Evolutionary conservation across 495 filamentous ascomycete genomes (phyloP).

Genomic region (Hypoxylon rickii): DNA sequence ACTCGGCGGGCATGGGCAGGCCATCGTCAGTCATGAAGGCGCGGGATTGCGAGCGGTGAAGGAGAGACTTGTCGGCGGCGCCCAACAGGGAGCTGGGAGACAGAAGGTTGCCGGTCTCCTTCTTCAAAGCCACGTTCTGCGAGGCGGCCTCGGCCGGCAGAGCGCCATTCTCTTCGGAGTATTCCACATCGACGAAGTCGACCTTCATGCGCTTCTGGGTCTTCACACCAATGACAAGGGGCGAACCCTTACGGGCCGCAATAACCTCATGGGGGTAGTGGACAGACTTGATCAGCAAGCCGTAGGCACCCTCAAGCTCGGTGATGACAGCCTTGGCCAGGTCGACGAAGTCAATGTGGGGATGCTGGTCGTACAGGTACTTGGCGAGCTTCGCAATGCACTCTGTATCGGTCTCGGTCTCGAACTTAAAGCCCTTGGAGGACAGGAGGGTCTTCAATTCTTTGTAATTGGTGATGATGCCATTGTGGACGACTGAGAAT

Average conservation of each 20-base stretch:
- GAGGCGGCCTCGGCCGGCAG: conserved; percentile 93
- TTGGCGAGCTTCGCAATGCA: conserved; percentile 99
- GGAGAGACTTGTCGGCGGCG: conserved; percentile 92
- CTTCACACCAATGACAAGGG: conserved; percentile 91
- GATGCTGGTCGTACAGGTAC: conserved; percentile 96
- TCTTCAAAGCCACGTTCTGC: conserved; percentile 95
- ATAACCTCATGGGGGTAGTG: conserved; percentile 98
- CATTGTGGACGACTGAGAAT: conserved; percentile 97
- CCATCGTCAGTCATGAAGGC: conserved; percentile 99
- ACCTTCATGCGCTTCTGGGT: conserved; percentile 99
- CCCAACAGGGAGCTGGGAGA: conserved; percentile 74
- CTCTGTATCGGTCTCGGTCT: conserved; percentile 98
- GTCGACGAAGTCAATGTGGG: conserved; percentile 91
- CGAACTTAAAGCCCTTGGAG: conserved; percentile 95
- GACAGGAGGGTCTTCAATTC: conserved; percentile 92
- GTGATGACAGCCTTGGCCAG: conserved; percentile 97
- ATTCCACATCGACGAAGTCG: conserved; percentile 99
- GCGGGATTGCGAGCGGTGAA: conserved; percentile 96
- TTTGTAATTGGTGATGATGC: conserved; percentile 99
- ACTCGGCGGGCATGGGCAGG: conserved; percentile 95
- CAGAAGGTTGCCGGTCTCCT: conserved; percentile 61
- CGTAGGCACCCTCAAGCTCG: conserved; percentile 97
- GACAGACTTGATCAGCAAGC: conserved; percentile 94
- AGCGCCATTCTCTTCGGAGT: conserved; percentile 76
- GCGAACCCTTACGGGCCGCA: conserved; percentile 96